phyloP scores from a whole-genome alignment of 768 basidiomycete genomes.

The Fomitopsis serialis region DNA sequence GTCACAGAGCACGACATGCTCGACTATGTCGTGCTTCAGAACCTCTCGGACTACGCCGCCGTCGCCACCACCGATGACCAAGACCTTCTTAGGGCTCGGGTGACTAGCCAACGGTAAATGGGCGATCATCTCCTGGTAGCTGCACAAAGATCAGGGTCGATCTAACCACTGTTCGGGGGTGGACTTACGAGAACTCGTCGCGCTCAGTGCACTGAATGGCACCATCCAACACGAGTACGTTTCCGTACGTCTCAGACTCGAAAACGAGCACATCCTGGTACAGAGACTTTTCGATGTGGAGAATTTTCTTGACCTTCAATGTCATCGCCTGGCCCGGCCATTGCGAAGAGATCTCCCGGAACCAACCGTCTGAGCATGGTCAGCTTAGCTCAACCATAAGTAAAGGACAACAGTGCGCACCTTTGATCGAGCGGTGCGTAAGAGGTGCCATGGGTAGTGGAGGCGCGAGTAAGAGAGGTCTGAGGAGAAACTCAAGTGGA shows the following conservation, averaged over 20 bases:
- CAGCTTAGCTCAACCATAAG: neutral
- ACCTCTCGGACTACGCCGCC: conserved; percentile 98
- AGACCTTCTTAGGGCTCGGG: conserved; percentile 91
- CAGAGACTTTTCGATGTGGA: conserved; percentile 88
- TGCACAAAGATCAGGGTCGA: conserved; percentile 25
- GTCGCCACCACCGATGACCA: conserved; percentile 98
- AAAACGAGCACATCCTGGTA: conserved; percentile 99
- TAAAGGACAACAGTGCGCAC: conserved; percentile 7
- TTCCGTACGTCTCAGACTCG: conserved; percentile 94
- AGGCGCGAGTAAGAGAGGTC: neutral
- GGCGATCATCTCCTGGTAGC: conserved; percentile 99
- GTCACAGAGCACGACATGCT: conserved; percentile 92
- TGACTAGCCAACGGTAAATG: conserved; percentile 95
- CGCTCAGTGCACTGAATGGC: conserved; percentile 97
- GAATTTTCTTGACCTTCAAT: conserved; percentile 89
- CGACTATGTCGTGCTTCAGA: conserved; percentile 86
- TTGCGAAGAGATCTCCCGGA: conserved; percentile 89
- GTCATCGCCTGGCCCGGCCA: conserved; percentile 99
- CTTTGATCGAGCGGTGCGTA: conserved; percentile 33
- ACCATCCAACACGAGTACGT: conserved; percentile 92
- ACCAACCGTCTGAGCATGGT: conserved; percentile 75
- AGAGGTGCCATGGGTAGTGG: conserved; percentile 31
- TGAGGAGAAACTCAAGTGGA: too few relatives aligned
- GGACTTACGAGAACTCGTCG: conserved; percentile 92
- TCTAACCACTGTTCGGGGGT: neutral